Base-by-base conservation (phyloP, 2,329 filamentous ascomycete genomes). In the Byssoonygena ceratinophila region DNA sequence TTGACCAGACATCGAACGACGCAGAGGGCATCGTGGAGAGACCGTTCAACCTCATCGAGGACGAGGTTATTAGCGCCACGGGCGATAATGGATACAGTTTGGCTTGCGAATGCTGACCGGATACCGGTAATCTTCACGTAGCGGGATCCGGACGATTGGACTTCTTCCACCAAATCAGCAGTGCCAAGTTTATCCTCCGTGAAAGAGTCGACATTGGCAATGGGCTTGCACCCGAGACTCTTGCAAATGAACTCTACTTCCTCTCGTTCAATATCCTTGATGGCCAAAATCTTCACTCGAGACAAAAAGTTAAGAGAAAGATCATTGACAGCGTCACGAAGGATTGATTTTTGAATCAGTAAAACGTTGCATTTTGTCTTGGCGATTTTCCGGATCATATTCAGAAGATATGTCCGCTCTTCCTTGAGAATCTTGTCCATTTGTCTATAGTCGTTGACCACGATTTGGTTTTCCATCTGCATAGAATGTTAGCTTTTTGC, bases 361-460 rank as follows among this genome's bases (percentile, higher is more conserved):
- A 97, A 82, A 40, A 98, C 92, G 64, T 98, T 98, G 76, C 92
- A 98, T 77, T 97, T 98, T 61, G 92, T 90, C 79, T 97, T 98
- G 76, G 97, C 96, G 72, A 98, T 98, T 80, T 97, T 98, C 81
- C 98, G 97, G 67, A 94, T 90, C 82, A 98, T 87, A 77, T 97
- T 97, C 54, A 98, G 80, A 59, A 98, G 81, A 73, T 98, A 98
- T 61, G 92, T 87, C 61, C 92, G 87, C 76, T 98, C 92, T 74
- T 98, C 92, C 75, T 98, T 98, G 62, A 98, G 81, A 60, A 98
- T 98, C 80, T 97, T 98, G 77, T 98, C 92, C 92, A 98, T 98
- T 71, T 98, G 92, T 66, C 92, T 82, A 79, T 98, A 98, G 76
- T 98, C 92, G 72, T 98, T 98, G 65, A 98, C 92, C 29, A 94